phyloP scores from a whole-genome alignment of 139 green algal genomes.

The Chlamydomonas asymmetrica region DNA sequence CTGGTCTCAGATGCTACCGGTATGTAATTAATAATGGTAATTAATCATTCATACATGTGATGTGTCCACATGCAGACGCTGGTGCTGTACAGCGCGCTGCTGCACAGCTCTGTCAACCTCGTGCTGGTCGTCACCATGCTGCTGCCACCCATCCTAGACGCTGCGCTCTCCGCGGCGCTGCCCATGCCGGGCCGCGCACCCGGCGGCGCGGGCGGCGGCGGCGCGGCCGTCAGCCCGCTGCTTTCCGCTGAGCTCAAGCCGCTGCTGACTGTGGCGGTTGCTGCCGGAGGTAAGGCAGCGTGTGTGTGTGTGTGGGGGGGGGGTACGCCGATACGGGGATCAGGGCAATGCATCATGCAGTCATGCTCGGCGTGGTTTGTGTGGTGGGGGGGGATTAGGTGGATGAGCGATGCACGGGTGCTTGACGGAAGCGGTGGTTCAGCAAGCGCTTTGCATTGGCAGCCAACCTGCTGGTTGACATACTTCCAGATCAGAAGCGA shows the following conservation, averaged over 20 bases:
- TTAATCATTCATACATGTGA: no score
- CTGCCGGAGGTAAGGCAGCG: neutral
- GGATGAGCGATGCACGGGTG: neutral
- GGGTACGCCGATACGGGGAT: neutral
- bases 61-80: slow-evolving; percentile 18
- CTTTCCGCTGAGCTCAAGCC: slow-evolving; percentile 10
- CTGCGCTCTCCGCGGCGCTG: neutral
- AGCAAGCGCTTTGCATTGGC: neutral
- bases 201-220: neutral
- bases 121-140: neutral
- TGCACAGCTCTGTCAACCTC: slow-evolving; percentile 1
- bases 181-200: slow-evolving; percentile 11
- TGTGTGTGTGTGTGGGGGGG: neutral
- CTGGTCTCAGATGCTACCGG: no score
- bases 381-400: neutral
- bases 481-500: no score
- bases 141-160: neutral
- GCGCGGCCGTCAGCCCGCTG: neutral
- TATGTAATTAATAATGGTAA: no score
- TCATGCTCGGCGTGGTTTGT: no score
- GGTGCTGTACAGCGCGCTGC: slow-evolving; percentile 25
- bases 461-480: neutral
- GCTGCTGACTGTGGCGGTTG: slow-evolving; percentile 7
- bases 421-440: no score
- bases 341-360: no score